Base-by-base conservation (phyloP, 2,329 filamentous ascomycete species). In the Gremmenia infestans region DNA sequence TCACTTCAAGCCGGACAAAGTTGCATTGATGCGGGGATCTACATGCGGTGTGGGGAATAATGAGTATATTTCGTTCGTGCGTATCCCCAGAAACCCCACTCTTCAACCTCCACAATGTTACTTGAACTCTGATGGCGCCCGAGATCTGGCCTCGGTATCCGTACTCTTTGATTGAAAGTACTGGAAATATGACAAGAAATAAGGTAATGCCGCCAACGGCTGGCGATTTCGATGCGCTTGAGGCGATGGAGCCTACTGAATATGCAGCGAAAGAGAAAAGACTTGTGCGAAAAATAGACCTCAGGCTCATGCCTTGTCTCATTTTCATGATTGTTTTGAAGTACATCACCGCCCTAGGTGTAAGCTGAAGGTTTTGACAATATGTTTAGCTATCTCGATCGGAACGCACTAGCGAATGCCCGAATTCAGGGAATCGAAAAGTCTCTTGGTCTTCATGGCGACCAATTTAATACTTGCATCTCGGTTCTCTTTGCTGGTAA, bases 381-480 rank as follows among this genome's bases (percentile, higher is more conserved):
- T 22, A 19, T 37, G 2, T 36, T 28, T 32, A 71, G 67, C 57
- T 70, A 68, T 47, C 64, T 72, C 12, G 70, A 71, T 52, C 64
- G 71, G 25, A 71, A 70, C 40, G 60, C 59, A 4, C 46, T 65
- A 22, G 60, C 61, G 9, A 58, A 61, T 53, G 62, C 62, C 22
- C 37, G 60, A 14, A 37, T 65, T 19, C 52, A 63, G 14, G 54
- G 62, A 5, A 47, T 66, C 28, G 59, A 62, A n/a, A 54, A 61
- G 15, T 58, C 61, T 22, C 19, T 65, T 6, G 73, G 56, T 70
- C 72, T 4, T 63, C 72, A 65, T 65, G 72, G 68, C 69, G 3
- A 73, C 74, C n/a, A 70, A 71, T 39, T 80, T 45, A 61, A 58
- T n/a, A 65, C 54, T 3, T 51, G 46, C 1, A 58, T 65, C 17